Evolutionary conservation across 352 stramenopile genomes (phyloP), one percentile per base, ranked within the genome.

Genomic region (Pythium utonaiense): DNA sequence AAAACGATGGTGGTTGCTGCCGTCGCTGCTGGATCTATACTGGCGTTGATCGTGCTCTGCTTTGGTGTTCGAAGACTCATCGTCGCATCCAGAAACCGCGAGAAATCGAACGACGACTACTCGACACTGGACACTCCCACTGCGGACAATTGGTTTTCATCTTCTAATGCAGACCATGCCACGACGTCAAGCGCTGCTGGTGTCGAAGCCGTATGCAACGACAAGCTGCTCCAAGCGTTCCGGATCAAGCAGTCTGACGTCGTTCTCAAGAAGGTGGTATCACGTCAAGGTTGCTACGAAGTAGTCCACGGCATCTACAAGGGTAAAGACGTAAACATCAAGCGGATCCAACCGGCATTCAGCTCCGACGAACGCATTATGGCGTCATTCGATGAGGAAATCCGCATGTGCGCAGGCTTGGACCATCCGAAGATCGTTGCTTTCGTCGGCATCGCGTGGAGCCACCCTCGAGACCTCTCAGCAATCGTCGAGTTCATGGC

Each of bases 371-470:
- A 70, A 34, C 17, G 19, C 13, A 34, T 31, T 13, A 42, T 55
- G 14, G 33, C 12, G 44, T 67, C 16, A 31, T 74, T 74, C 17
- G 66, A 69, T 55, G 57, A 65, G 13, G 67, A 74, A 56, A 74
- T 47, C n/a, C 40, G 40, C n/a, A 19, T 47, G 40, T 47, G 40
- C 17, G 40, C 40, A 19, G 22, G 40, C 17, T 19, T 47, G 8
- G 40, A 47, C 40, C 40, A 47, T 19, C 40, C 40, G 7, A 47
- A 47, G 40, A 47, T 47, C n/a, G 40, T 47, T 17, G 40, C 40
- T 17, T 47, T 47, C 19, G n/a, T 47, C 2, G 40, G 40, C n/a
- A 47, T 47, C 17, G 40, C 40, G n/a, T 47, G 40, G 40, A 47
- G 2, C 40, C 13, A 13, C 6, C n/a, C 24, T 3, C 40, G 40